A percentile compares a stretch with the other conserved stretches of the same genome.
Conservation (phyloP, 129 eudicot species). For the Solidago caesia region DNA sequence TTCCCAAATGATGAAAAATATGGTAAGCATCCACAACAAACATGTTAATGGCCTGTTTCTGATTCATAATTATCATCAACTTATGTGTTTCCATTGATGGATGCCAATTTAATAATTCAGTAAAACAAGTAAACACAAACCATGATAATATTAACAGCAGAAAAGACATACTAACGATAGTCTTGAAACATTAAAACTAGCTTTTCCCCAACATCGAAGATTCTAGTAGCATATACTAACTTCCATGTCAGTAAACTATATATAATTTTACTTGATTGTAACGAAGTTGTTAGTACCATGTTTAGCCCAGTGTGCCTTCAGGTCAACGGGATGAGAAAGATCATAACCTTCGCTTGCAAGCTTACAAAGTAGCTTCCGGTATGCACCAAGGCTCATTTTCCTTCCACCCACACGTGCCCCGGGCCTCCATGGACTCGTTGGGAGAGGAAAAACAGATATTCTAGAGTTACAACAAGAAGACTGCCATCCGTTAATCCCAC, state of each 20-base stretch:
- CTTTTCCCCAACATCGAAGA: slow-evolving; percentile 18
- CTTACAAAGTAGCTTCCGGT: slow-evolving; percentile 41
- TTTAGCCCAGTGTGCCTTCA: slow-evolving; percentile 63
- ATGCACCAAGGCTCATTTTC: slow-evolving; percentile 61
- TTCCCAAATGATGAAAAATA: not conserved
- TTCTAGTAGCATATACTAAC: slow-evolving; percentile 4
- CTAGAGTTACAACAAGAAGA: slow-evolving; percentile 54
- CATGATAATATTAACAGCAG: slow-evolving; percentile 4
- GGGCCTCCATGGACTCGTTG: slow-evolving; percentile 49
- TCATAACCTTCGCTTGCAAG: slow-evolving; percentile 48
- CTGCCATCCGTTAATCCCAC: slow-evolving; percentile 58
- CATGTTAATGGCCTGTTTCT: not conserved
- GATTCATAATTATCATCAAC: not conserved
- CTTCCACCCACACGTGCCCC: slow-evolving; percentile 52
- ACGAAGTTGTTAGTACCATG: slow-evolving; percentile 61
- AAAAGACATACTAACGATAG: slow-evolving; percentile 1
- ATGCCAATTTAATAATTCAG: not conserved
- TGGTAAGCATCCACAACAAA: not conserved
- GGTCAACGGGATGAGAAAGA: slow-evolving; percentile 50
- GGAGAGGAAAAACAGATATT: slow-evolving; percentile 55
- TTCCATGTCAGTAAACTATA: slow-evolving; percentile 10
- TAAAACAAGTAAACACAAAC: not conserved
- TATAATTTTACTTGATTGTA: slow-evolving; percentile 36
- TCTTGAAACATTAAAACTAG: slow-evolving; percentile 16
- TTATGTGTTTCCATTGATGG: not conserved